phyloP scores from a whole-genome alignment of 108 stramenopile genomes.

The Cyclotella distinguenda region DNA sequence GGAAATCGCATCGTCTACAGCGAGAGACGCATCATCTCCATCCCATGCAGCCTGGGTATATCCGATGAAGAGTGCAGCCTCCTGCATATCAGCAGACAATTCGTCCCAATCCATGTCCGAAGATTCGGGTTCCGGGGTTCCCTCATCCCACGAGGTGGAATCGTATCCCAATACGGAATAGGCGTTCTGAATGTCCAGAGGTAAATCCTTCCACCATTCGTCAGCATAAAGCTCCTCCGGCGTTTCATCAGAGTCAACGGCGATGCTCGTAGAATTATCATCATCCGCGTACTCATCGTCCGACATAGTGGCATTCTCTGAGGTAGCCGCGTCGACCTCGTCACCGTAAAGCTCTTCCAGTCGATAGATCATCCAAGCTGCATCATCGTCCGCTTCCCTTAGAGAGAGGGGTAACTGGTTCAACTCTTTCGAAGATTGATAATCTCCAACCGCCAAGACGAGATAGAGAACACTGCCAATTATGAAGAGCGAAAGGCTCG shows the following conservation, averaged over 20 bases:
- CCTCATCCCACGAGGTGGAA: slow-evolving; percentile 15
- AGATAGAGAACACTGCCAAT: slow-evolving; percentile 13
- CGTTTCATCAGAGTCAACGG: neutral
- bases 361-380: neutral
- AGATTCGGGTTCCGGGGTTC: neutral
- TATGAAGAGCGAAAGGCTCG: slow-evolving; percentile 4
- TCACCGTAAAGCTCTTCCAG: slow-evolving; percentile 2
- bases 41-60: slow-evolving; percentile 33
- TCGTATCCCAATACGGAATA: neutral
- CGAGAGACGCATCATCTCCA: slow-evolving; percentile 3
- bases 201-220: slow-evolving; percentile 13
- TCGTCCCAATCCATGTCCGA: slow-evolving; percentile 31
- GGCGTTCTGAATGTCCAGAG: slow-evolving; percentile 18
- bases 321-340: neutral
- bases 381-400: neutral
- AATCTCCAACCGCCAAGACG: slow-evolving; percentile 4
- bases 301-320: neutral
- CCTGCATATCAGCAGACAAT: slow-evolving; percentile 30
- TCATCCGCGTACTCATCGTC: neutral
- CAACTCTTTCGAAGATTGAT: slow-evolving; percentile 11
- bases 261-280: neutral
- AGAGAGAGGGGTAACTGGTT: neutral
- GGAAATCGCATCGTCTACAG: too few species aligned
- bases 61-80: slow-evolving; percentile 26
- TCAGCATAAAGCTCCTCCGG: slow-evolving; percentile 28